These are phyloP conservation scores for Sphagnurus paluster DNA, from an alignment of 1,284 basidiomycete species.

Conservation along the genomic window DNA sequence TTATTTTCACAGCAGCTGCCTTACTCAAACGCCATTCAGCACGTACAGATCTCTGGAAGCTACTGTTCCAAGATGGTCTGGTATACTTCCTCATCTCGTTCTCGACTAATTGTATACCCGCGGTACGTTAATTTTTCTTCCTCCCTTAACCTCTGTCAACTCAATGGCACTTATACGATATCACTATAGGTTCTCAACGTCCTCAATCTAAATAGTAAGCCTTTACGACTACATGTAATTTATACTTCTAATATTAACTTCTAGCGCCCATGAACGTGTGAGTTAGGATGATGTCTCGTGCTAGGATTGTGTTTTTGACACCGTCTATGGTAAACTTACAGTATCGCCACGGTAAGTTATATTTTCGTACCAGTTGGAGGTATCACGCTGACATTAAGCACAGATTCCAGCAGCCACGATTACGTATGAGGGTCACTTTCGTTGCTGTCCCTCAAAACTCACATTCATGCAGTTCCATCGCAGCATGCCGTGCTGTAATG, in stretches of 20 bases:
- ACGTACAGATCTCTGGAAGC: conserved; percentile 55
- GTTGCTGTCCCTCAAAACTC: conserved; percentile 8
- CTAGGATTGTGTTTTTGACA: too few relatives aligned
- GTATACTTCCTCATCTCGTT: conserved; percentile 67
- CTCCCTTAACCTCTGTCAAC: not conserved
- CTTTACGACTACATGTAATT: conserved; percentile 11
- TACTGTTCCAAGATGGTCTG: conserved; percentile 72
- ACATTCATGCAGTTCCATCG: conserved; percentile 45
- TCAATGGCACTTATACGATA: not conserved
- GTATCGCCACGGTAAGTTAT: conserved; percentile 37
- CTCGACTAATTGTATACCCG: conserved; percentile 63
- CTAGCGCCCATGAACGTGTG: conserved; percentile 68
- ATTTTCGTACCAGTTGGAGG: conserved; percentile 2
- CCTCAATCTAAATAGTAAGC: conserved; percentile 59
- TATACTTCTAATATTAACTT: not conserved
- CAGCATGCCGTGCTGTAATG: conserved; percentile 67
- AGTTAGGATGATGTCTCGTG: conserved; percentile 28
- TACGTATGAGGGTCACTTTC: conserved; percentile 43
- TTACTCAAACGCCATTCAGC: conserved; percentile 50
- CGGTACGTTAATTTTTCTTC: conserved; percentile 39
- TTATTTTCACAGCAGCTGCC: conserved; percentile 52
- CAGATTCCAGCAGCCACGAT: conserved; percentile 66
- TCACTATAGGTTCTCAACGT: conserved; percentile 47
- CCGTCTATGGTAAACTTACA: conserved; percentile 17
- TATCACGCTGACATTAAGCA: conserved; percentile 11